Evolutionary conservation across 2,329 filamentous ascomycete species (phyloP), one percentile per base, ranked within the genome.

Genomic region (Hypocrella siamensis): DNA sequence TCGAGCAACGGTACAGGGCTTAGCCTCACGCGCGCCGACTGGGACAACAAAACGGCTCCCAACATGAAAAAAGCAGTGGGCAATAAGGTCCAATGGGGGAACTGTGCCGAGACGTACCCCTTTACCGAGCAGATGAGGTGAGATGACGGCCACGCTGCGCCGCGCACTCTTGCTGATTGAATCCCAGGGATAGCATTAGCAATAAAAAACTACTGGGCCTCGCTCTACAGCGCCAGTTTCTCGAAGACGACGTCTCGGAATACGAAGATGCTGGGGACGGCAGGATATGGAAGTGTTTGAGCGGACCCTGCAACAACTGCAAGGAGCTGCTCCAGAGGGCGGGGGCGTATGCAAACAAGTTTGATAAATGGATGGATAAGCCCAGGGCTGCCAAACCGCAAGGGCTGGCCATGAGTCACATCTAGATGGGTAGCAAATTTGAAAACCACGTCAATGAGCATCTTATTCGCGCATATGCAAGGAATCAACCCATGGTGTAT

Each of bases 71-170:
- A 22, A 22, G 8, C 17, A 8, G 19, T 6, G 3, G 31, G 25
- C 4, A n/a, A 16, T 4, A 29, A 7, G 4, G 26, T 22, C 4
- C 28, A 9, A 6, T 34, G 12, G 18, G 35, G 32, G 2, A 32
- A 32, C 19, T 37, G 35, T 16, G 35, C 32, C 17, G 35, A 37
- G 16, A 26, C 32, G n/a, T 37, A 34, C 25, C 32, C 35, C 21
- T 22, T 22, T 12, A 22, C 21, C 8, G 21, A 22, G 21, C 21
- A 22, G 21, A 22, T 22, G 21, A 22, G 21, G 21, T 22, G 21
- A 22, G 8, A 22, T 22, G 21, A 8, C 21, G 8, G 8, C 8
- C 21, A 7, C 12, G 8, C 21, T 22, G 8, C 21, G 21, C 21
- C n/a, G n/a, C n/a, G n/a, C n/a, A n/a, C n/a, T n/a, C n/a, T n/a